These are phyloP conservation scores for Fusarium anthophilum DNA, from an alignment of 2,329 filamentous ascomycete species.

Conservation along the genomic window DNA sequence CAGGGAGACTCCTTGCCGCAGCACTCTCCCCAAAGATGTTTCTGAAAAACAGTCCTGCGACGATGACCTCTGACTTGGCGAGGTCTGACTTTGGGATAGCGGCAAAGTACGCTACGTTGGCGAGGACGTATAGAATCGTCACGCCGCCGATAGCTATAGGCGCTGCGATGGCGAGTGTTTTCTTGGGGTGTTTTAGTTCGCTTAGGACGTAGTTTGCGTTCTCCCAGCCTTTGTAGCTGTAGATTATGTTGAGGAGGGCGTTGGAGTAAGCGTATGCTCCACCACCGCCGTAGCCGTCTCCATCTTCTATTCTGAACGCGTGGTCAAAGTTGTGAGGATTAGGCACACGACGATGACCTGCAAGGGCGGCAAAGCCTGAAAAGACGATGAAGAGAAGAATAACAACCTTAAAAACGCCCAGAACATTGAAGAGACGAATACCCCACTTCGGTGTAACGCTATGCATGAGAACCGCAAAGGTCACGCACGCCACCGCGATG, in stretches of 20 bases:
- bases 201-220: constrained; percentile 70
- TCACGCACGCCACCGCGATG: constrained; percentile 63
- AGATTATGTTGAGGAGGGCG: constrained; percentile 66
- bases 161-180: constrained; percentile 64
- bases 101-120: constrained; percentile 73
- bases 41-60: constrained; percentile 68
- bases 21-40: constrained; percentile 69
- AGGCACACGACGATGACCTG: constrained; percentile 57
- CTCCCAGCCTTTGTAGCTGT: constrained; percentile 72
- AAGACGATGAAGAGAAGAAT: constrained; percentile 70
- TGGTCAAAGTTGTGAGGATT: constrained; percentile 67
- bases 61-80: constrained; percentile 66
- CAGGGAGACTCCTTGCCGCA: constrained; percentile 58
- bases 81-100: constrained; percentile 68
- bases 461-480: constrained; percentile 65
- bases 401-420: constrained; percentile 69
- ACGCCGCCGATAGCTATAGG: constrained; percentile 67
- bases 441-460: constrained; percentile 65
- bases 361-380: constrained; percentile 66
- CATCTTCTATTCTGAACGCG: constrained; percentile 58
- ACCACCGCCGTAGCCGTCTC: constrained; percentile 57
- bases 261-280: constrained; percentile 65
- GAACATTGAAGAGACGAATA: constrained; percentile 65
- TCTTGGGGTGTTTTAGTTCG: constrained; percentile 64
- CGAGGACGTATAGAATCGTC: constrained; percentile 69